Evolutionary conservation across 2,329 filamentous ascomycete species (phyloP).

Genomic region (Aspergillus carbonarius): DNA sequence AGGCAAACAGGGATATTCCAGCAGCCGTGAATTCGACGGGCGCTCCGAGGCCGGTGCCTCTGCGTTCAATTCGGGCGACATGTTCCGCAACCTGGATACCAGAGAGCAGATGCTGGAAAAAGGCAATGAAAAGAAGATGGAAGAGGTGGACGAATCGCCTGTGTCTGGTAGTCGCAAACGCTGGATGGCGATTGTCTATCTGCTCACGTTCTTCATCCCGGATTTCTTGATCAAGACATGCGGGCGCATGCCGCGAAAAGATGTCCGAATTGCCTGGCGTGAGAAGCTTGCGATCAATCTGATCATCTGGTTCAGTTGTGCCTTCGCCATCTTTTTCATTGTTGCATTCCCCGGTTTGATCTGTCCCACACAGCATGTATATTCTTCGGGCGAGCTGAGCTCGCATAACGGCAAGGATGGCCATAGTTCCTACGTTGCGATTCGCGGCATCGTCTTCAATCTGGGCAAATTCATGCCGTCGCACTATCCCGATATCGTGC

Average conservation of each 20-base stretch:
- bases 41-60: conserved; percentile 90
- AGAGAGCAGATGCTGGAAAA: conserved; percentile 93
- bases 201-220: conserved; percentile 83
- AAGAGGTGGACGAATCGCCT: conserved; percentile 82
- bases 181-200: conserved; percentile 82
- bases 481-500: conserved; percentile 73
- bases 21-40: conserved; percentile 72
- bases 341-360: conserved; percentile 82
- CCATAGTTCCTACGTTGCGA: conserved; percentile 67
- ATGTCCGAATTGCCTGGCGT: conserved; percentile 89
- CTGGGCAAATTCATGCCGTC: conserved; percentile 68
- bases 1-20: conserved; percentile 78
- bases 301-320: conserved; percentile 88
- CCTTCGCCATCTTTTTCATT: conserved; percentile 80
- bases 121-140: conserved; percentile 83
- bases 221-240: conserved; percentile 75
- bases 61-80: conserved; percentile 88
- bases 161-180: conserved; percentile 80
- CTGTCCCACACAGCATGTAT: conserved; percentile 89
- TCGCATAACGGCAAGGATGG: conserved; percentile 70
- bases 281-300: conserved; percentile 98
- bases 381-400: conserved; percentile 72
- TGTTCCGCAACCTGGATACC: conserved; percentile 97
- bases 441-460: conserved; percentile 88
- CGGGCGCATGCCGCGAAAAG: conserved; percentile 86